phyloP scores from a whole-genome alignment of 441 rosid species.

The Hura crepitans region DNA sequence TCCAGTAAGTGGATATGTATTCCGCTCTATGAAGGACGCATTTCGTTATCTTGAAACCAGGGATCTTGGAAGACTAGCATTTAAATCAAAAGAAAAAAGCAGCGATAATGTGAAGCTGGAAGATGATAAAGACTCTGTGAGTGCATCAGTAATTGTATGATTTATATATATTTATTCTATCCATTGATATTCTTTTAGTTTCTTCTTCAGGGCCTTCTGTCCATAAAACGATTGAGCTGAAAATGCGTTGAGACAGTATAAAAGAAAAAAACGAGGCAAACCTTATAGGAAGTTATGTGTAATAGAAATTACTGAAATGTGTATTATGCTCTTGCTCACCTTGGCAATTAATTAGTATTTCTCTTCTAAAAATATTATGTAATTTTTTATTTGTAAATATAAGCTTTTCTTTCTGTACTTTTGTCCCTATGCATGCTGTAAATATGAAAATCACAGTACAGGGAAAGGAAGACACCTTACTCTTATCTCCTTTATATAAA shows the following conservation, averaged over 20 bases:
- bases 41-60: constrained; percentile 69
- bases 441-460: not conserved
- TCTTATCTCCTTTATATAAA: not conserved
- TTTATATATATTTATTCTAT: constrained; percentile 10
- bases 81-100: constrained; percentile 44
- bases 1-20: constrained; percentile 67
- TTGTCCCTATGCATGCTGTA: not conserved
- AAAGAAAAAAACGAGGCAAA: not conserved
- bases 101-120: constrained; percentile 35
- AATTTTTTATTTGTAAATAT: not conserved
- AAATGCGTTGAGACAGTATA: not conserved
- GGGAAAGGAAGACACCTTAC: not conserved
- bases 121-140: constrained; percentile 45
- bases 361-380: not conserved
- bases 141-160: constrained; percentile 26
- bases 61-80: constrained; percentile 50
- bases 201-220: not conserved
- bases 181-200: not conserved
- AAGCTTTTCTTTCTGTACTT: not conserved
- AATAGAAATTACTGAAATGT: not conserved
- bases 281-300: not conserved
- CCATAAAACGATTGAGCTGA: constrained; percentile 1
- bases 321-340: not conserved
- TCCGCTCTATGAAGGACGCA: constrained; percentile 77
- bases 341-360: not conserved